These are phyloP conservation scores for Glycine tomentella DNA, from an alignment of 306 rosid species.

Conservation along the genomic window DNA sequence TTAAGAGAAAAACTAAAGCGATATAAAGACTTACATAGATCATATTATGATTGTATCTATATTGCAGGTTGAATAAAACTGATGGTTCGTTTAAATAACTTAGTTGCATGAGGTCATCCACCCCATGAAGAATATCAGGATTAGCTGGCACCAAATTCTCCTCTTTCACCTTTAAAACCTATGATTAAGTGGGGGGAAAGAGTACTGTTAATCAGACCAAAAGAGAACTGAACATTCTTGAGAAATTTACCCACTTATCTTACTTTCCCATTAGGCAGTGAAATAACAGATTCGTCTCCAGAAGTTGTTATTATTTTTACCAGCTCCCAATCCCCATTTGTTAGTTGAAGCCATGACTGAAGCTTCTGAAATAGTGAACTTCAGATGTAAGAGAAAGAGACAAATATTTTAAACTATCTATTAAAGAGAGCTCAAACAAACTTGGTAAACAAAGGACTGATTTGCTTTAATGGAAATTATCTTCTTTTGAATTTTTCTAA, in stretches of 20 bases:
- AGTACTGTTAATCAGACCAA: conserved; percentile 35
- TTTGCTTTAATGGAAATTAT: not conserved
- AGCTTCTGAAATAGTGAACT: conserved; percentile 73
- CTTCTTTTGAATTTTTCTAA: not conserved
- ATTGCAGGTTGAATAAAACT: conserved; percentile 86
- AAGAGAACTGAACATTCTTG: conserved; percentile 2
- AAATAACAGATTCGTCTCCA: conserved; percentile 72
- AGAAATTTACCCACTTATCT: conserved; percentile 44
- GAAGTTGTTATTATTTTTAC: conserved; percentile 73
- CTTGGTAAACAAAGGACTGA: conserved; percentile 8
- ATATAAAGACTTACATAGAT: conserved; percentile 77
- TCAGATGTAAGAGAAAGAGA: conserved; percentile 39
- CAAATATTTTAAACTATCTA: conserved; percentile 31
- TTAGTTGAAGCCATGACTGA: conserved; percentile 92
- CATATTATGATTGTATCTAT: conserved; percentile 86
- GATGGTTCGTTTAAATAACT: conserved; percentile 97
- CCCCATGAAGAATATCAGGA: conserved; percentile 98
- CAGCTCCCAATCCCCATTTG: conserved; percentile 88
- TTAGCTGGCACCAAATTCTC: conserved; percentile 87
- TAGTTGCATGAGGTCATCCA: conserved; percentile 98
- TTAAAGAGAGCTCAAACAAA: conserved; percentile 37
- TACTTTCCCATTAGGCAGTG: conserved; percentile 84
- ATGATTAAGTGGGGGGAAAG: conserved; percentile 26
- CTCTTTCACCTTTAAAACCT: conserved; percentile 81
- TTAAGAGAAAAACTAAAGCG: conserved; percentile 16